phyloP scores from a whole-genome alignment of 2,329 filamentous ascomycete species.

The Colletotrichum tabaci region DNA sequence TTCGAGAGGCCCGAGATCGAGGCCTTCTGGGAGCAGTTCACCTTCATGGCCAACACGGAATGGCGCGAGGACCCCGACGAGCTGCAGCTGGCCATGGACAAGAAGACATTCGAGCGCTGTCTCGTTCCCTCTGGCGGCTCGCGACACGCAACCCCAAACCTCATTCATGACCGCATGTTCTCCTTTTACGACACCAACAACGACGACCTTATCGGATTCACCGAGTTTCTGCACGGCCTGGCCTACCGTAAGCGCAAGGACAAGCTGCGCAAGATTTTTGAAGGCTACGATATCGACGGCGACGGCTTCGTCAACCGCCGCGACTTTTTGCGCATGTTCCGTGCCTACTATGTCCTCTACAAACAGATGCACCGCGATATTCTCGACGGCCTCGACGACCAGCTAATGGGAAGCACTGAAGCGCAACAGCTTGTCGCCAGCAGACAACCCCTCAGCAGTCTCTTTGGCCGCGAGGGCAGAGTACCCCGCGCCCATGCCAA shows the following conservation, averaged over 20 bases:
- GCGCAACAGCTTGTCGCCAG: constrained; percentile 83
- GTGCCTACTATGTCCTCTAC: constrained; percentile 91
- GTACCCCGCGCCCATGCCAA: constrained; percentile 75
- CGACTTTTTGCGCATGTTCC: constrained; percentile 92
- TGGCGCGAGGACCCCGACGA: constrained; percentile 86
- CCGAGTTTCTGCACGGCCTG: constrained; percentile 90
- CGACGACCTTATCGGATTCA: constrained; percentile 91
- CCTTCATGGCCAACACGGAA: constrained; percentile 89
- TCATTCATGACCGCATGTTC: constrained; percentile 97
- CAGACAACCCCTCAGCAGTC: constrained; percentile 81
- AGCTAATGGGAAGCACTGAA: constrained; percentile 81
- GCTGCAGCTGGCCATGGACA: constrained; percentile 87
- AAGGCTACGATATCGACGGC: constrained; percentile 90
- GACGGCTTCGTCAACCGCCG: constrained; percentile 89
- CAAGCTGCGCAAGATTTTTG: constrained; percentile 81
- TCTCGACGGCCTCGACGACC: constrained; percentile 82
- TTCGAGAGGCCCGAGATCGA: constrained; percentile 92
- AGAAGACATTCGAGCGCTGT: constrained; percentile 92
- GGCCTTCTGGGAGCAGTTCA: constrained; percentile 97
- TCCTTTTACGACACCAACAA: constrained; percentile 94
- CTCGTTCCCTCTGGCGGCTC: constrained; percentile 89
- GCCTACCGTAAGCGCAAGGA: constrained; percentile 79
- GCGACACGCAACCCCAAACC: constrained; percentile 83
- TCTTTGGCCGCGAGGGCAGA: constrained; percentile 80
- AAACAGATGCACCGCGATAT: constrained; percentile 92